A percentile compares a stretch with the other conserved stretches of the same genome.
phyloP scores from a whole-genome alignment of 2,329 filamentous ascomycete species.

The Pestalotiopsis sp. region DNA sequence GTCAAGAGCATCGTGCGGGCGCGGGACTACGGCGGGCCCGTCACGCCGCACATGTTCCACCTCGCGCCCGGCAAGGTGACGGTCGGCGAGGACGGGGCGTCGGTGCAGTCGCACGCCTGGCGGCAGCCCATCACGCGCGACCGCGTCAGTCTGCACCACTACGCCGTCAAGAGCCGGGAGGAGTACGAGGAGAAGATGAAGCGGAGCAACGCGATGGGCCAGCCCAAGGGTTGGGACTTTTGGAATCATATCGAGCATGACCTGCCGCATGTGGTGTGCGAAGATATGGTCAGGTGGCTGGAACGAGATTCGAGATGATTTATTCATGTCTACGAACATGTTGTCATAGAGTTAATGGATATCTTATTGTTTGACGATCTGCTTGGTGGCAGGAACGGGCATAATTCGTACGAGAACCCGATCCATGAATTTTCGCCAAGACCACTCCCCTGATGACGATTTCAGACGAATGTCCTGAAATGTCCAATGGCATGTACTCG shows the following conservation, averaged over 20 bases:
- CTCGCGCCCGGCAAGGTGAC: constrained; percentile 20
- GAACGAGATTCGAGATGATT: background rate
- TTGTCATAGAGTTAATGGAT: background rate
- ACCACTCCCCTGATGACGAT: background rate
- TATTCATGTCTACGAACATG: background rate
- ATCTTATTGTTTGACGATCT: background rate
- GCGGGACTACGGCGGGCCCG: constrained; percentile 19
- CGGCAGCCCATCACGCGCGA: constrained; percentile 31
- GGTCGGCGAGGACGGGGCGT: constrained; percentile 29
- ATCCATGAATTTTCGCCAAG: background rate
- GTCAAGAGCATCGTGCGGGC: constrained; percentile 35
- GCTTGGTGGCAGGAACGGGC: background rate
- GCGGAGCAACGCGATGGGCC: constrained; percentile 27
- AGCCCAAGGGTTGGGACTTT: constrained; percentile 24
- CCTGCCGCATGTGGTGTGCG: constrained; percentile 24
- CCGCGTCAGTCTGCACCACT: constrained; percentile 34
- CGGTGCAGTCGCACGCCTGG: constrained; percentile 21
- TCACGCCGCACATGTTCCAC: constrained; percentile 28
- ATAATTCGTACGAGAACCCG: too few relatives aligned
- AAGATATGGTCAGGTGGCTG: constrained; percentile 25
- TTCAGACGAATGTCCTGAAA: too few relatives aligned
- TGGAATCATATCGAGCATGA: constrained; percentile 27
- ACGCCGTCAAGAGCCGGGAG: constrained; percentile 33
- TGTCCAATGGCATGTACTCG: too few relatives aligned
- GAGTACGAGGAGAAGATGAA: constrained; percentile 32